phyloP scores from a whole-genome alignment of 2,329 filamentous ascomycete genomes.

The Fusarium sp. region DNA sequence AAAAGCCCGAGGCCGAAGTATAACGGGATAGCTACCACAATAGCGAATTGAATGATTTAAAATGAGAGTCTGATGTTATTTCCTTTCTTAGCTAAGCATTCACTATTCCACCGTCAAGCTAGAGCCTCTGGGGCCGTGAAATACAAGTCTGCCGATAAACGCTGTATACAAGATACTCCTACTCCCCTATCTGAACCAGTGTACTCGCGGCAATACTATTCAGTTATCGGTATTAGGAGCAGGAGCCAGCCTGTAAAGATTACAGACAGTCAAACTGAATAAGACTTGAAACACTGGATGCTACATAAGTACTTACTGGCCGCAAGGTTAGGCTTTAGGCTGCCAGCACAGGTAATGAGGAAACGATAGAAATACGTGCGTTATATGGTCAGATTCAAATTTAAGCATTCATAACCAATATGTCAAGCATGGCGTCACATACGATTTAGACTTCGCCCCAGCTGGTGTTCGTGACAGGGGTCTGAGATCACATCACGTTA shows the following conservation, averaged over 20 bases:
- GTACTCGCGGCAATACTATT: neutral
- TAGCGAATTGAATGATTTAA: neutral
- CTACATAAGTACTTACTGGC: neutral
- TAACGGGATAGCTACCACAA: fast-evolving
- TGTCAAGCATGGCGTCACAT: neutral
- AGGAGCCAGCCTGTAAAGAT: neutral
- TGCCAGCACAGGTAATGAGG: neutral
- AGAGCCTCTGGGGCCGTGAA: neutral
- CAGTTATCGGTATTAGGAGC: neutral
- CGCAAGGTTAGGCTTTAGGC: neutral
- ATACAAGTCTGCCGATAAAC: neutral
- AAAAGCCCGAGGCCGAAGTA: conserved; percentile 27
- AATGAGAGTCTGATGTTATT: neutral
- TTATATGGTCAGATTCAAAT: neutral
- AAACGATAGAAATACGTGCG: fast-evolving
- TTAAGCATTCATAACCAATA: neutral
- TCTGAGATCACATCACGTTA: neutral
- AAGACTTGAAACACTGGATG: neutral
- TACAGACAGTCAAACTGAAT: neutral
- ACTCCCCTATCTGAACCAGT: neutral
- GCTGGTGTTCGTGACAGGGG: neutral
- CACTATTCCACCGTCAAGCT: fast-evolving
- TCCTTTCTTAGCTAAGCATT: neutral
- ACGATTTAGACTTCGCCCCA: neutral
- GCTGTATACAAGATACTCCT: neutral